Evolutionary conservation across 2,329 filamentous ascomycete species (phyloP).

Genomic region (Beauveria sp.): DNA sequence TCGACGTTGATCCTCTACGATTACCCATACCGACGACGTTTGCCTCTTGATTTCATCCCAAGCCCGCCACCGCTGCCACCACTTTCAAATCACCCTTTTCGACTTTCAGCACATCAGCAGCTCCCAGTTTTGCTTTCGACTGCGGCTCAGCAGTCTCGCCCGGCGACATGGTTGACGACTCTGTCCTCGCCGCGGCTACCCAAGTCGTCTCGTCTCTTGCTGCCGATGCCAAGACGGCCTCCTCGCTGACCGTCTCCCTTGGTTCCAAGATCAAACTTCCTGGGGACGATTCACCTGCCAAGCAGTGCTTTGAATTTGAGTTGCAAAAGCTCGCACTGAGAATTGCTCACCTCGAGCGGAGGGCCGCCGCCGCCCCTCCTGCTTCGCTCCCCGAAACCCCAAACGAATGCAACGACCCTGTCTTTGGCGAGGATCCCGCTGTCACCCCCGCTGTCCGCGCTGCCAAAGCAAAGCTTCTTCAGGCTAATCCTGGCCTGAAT

Average conservation of each 20-base stretch:
- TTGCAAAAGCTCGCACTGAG: constrained; percentile 69
- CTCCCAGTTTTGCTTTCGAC: not conserved
- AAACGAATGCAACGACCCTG: constrained; percentile 62
- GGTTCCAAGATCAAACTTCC: constrained; percentile 60
- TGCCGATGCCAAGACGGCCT: constrained; percentile 31
- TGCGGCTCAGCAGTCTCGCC: constrained; percentile 10
- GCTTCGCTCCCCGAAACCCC: constrained; percentile 71
- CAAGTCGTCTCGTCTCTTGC: constrained; percentile 48
- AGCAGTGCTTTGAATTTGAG: constrained; percentile 74
- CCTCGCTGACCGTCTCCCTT: constrained; percentile 32
- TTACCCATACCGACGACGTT: not conserved
- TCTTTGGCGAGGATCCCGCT: constrained; percentile 48
- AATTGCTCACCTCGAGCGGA: constrained; percentile 75
- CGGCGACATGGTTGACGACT: constrained; percentile 43
- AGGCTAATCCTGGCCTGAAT: constrained; percentile 33
- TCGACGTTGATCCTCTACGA: not conserved
- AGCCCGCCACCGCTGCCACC: not conserved
- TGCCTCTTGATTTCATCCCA: not conserved
- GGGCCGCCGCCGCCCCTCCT: constrained; percentile 54
- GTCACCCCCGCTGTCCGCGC: constrained; percentile 32
- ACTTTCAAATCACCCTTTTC: not conserved
- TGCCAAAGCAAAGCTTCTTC: constrained; percentile 38
- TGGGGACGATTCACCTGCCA: constrained; percentile 66
- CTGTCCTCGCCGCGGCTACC: constrained; percentile 45
- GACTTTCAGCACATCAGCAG: not conserved